Evolutionary conservation across 2,329 filamentous ascomycete species (phyloP), one percentile per base, ranked within the genome.

Genomic region (Teratosphaeria zuluensis): DNA sequence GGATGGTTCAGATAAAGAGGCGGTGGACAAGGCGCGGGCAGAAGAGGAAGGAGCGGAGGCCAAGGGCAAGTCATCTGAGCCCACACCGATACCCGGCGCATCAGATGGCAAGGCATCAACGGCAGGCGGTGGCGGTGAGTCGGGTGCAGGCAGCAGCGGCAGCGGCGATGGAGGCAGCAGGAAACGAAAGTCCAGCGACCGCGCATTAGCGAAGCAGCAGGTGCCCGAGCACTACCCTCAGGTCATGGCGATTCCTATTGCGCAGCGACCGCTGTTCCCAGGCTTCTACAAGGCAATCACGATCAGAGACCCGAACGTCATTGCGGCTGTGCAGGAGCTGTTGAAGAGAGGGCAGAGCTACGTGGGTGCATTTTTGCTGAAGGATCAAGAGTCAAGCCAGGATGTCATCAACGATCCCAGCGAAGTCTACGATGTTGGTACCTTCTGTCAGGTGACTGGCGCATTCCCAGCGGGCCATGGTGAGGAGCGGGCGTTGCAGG

Each of bases 241-340:
- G 72, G 92, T 99, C 58, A 90, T 99, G 82, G 92, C 92, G 1
- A 95, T 99, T 58, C 94, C 94, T 7, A 96, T 99, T 68, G 89
- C 90, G 31, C 91, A 95, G 73, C 83, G 94, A 56, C 94, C 94
- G 11, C 78, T 99, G 12, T 99, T 97, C 75, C 94, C 94, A 1
- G 94, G 94, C 1, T 99, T 97, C 75, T 99, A 99, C 79, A 99
- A 99, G 76, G 92, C 94, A 9, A 94, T 99, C 66, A 99, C 92
- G 3, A 95, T 99, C 66, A 87, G 90, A 71, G 91, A 99, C 69
- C 89, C 89, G 19, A 89, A 94, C 66, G 94, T 99, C 38, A 88
- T 92, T 14, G 85, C 86, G 46, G 94, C 94, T 24, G 95, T 99
- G 65, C 88, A 92, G 59, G 95, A 99, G 71, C 94, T 96, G 81